phyloP scores from a whole-genome alignment of 495 filamentous ascomycete genomes.

The Elaphomyces granulatus region DNA sequence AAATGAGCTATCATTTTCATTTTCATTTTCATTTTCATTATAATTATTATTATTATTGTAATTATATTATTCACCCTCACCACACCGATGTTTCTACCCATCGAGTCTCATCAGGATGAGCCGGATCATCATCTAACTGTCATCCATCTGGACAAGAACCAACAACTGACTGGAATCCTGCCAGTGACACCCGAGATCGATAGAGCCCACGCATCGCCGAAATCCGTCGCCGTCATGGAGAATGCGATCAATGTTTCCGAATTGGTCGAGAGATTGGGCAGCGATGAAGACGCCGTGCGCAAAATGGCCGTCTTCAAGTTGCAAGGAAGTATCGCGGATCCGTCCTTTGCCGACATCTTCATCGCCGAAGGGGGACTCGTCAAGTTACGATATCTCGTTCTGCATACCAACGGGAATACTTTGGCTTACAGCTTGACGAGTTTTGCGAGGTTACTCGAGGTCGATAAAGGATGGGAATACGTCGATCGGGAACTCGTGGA shows the following conservation, averaged over 20 bases:
- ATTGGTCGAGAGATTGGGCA: conserved; percentile 53
- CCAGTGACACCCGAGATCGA: no score
- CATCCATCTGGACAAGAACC: no score
- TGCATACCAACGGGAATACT: conserved; percentile 81
- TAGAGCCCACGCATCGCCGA: no score
- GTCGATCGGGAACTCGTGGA: conserved; percentile 53
- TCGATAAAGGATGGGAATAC: conserved; percentile 93
- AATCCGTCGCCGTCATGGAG: conserved; percentile 41
- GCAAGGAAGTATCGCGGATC: conserved; percentile 85
- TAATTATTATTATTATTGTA: no score
- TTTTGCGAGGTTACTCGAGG: conserved; percentile 71
- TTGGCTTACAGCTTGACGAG: conserved; percentile 87
- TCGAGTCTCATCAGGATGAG: no score
- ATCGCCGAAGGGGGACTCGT: conserved; percentile 75
- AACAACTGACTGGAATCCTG: no score
- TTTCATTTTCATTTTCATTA: no score
- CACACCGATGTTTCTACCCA: no score
- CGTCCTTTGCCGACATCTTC: conserved; percentile 92
- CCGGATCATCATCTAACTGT: no score
- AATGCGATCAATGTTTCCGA: conserved; percentile 46
- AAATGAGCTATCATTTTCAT: no score
- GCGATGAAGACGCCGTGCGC: conserved; percentile 77
- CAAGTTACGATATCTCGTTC: conserved; percentile 64
- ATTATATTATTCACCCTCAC: no score
- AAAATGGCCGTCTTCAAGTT: conserved; percentile 99